Evolutionary conservation across 495 filamentous ascomycete species (phyloP).

Genomic region (Penicillium longicatenatum): DNA sequence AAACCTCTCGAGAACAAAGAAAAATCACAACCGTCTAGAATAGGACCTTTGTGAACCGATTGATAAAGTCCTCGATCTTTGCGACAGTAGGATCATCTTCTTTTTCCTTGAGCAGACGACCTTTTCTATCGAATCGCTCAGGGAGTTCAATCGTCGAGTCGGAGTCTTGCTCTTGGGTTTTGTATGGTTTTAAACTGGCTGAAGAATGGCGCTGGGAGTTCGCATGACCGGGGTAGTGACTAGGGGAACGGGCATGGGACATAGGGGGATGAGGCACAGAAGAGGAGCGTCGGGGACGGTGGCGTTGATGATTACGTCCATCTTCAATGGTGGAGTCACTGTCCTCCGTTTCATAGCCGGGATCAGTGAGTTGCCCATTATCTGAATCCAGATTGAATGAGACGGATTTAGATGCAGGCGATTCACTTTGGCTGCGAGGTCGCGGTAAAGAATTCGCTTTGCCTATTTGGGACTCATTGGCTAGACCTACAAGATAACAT

Average conservation of each 20-base stretch:
- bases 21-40: not conserved
- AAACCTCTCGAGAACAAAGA: not conserved
- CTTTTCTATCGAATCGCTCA: conserved; percentile 65
- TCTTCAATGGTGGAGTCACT: conserved; percentile 40
- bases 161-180: conserved; percentile 30
- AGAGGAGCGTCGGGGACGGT: conserved; percentile 32
- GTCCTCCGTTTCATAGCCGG: conserved; percentile 48
- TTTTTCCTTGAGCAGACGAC: conserved; percentile 42
- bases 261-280: conserved; percentile 24
- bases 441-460: conserved; percentile 7
- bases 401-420: conserved; percentile 35
- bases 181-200: conserved; percentile 14
- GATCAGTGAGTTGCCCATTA: conserved; percentile 10
- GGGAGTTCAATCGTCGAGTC: conserved; percentile 60
- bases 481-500: conserved; percentile 18
- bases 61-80: not conserved
- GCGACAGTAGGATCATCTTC: not conserved
- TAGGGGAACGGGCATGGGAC: conserved; percentile 6
- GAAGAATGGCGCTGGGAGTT: conserved; percentile 8
- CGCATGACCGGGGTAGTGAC: conserved; percentile 6
- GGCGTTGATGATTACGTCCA: conserved; percentile 23
- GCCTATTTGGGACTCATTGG: conserved; percentile 27
- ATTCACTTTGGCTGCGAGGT: not conserved
- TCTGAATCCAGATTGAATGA: conserved; percentile 36
- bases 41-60: not conserved